Percentiles rank a stretch among this genome's conserved stretches.
Conservation (phyloP, 1,284 basidiomycete genomes). For the Trametes polyzona region DNA sequence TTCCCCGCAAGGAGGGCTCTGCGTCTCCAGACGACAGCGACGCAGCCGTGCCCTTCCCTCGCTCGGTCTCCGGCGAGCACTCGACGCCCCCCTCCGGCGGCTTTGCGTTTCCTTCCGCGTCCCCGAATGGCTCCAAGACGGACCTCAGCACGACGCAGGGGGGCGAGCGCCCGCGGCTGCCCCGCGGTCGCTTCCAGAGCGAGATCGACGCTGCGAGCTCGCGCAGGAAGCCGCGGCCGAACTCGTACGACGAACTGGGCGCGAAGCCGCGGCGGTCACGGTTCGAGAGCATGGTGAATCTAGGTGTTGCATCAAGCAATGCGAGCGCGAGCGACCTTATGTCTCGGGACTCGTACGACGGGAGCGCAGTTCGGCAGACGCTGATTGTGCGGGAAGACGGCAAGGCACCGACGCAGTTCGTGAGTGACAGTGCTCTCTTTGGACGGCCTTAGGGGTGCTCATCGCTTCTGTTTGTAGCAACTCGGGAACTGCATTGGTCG, state of each 20-base stretch:
- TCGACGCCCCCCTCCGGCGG: conserved; percentile 41
- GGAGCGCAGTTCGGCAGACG: conserved; percentile 69
- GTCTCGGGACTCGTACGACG: conserved; percentile 61
- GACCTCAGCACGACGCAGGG: conserved; percentile 19
- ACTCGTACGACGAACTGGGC: conserved; percentile 69
- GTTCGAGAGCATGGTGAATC: conserved; percentile 71
- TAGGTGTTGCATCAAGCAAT: conserved; percentile 54
- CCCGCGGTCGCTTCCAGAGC: conserved; percentile 69
- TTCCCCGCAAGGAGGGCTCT: conserved; percentile 43
- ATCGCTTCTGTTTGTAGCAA: conserved; percentile 59
- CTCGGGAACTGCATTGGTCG: conserved; percentile 94
- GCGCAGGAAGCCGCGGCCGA: conserved; percentile 59
- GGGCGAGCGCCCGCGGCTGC: conserved; percentile 50
- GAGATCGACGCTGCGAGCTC: conserved; percentile 62
- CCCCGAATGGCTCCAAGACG: conserved; percentile 25
- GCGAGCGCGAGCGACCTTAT: conserved; percentile 69
- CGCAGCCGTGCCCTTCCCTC: conserved; percentile 64
- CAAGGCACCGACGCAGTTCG: conserved; percentile 80
- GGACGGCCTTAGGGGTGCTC: conserved; percentile 14
- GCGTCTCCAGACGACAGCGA: conserved; percentile 34
- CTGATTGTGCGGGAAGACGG: conserved; percentile 84
- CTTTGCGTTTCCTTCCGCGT: conserved; percentile 37
- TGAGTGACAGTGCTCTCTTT: conserved; percentile 47
- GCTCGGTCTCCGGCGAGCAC: conserved; percentile 53
- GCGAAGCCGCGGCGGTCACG: conserved; percentile 53